Percentiles rank a stretch among this genome's conserved stretches.
Conservation (phyloP, 139 green algal species). For the Desmodesmus armatus region DNA sequence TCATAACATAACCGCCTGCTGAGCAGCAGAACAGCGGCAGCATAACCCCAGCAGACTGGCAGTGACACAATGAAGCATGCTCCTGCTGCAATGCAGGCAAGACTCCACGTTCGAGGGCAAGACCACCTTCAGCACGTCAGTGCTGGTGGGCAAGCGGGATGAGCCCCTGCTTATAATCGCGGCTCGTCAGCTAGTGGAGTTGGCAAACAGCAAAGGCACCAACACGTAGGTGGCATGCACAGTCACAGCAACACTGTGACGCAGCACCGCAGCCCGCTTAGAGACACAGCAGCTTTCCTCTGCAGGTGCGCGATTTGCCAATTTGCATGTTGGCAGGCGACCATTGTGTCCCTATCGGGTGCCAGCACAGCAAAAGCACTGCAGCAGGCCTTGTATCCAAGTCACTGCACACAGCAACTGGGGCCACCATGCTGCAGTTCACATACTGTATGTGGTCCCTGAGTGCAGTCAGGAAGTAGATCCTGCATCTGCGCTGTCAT, state of each 20-base stretch:
- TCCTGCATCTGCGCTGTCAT: not conserved
- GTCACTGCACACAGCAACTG: too few relatives aligned
- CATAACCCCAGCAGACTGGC: not conserved
- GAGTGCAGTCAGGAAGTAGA: too few relatives aligned
- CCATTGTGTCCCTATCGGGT: too few relatives aligned
- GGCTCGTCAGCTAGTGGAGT: slow-evolving; percentile 58
- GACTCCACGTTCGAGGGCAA: slow-evolving; percentile 58
- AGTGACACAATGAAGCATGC: not conserved
- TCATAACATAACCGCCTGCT: not conserved
- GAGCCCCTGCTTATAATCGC: slow-evolving; percentile 56
- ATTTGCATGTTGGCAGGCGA: too few relatives aligned
- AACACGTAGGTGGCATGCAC: not conserved
- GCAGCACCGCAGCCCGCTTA: too few relatives aligned
- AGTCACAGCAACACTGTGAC: not conserved
- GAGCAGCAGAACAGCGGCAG: not conserved
- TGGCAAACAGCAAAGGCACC: slow-evolving; percentile 18
- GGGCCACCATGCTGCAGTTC: too few relatives aligned
- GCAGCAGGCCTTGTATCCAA: too few relatives aligned
- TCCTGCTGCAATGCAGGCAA: slow-evolving; percentile 28
- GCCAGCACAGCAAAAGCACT: too few relatives aligned
- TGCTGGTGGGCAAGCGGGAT: slow-evolving; percentile 58
- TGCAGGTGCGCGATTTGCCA: too few relatives aligned
- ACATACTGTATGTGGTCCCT: too few relatives aligned
- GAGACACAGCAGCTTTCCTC: too few relatives aligned
- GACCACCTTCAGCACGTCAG: slow-evolving; percentile 56